phyloP scores from a whole-genome alignment of 352 stramenopile genomes.

The Globisporangium nagaii region DNA sequence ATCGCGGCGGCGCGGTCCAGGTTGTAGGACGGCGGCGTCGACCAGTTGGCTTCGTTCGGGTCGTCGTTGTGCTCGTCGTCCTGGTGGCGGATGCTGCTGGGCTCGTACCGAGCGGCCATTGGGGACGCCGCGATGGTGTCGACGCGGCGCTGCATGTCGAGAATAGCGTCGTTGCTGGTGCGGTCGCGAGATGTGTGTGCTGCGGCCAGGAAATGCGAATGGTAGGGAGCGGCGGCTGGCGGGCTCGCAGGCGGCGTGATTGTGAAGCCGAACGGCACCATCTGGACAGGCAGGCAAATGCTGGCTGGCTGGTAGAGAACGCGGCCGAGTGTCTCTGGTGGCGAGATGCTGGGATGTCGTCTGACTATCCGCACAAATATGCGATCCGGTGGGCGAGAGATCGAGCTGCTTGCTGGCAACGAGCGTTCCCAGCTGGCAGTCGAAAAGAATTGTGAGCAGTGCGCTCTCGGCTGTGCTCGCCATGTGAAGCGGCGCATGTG shows the following conservation, averaged over 20 bases:
- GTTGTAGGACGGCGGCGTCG: constrained; percentile 7
- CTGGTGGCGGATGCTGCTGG: not conserved
- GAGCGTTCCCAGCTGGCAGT: too few relatives aligned
- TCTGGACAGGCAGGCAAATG: not conserved
- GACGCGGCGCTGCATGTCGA: constrained; percentile 7
- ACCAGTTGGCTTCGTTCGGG: too few relatives aligned
- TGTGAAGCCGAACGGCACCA: constrained; percentile 14
- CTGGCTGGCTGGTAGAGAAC: not conserved
- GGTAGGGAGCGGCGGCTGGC: not conserved
- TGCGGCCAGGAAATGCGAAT: not conserved
- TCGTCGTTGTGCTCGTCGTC: not conserved
- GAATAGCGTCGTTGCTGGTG: not conserved
- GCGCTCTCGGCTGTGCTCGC: too few relatives aligned
- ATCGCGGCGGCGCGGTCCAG: constrained; percentile 8
- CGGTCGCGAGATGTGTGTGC: not conserved
- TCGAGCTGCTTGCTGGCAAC: too few relatives aligned
- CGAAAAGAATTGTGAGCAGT: too few relatives aligned
- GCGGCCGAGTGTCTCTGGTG: not conserved
- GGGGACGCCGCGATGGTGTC: constrained; percentile 6
- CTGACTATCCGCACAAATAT: too few relatives aligned
- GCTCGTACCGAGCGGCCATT: not conserved
- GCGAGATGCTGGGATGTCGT: not conserved
- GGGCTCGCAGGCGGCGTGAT: constrained; percentile 12
- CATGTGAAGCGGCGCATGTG: too few relatives aligned
- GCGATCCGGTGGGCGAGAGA: too few relatives aligned